phyloP scores from a whole-genome alignment of 306 rosid genomes.

The Fragaria nilgerrensis region DNA sequence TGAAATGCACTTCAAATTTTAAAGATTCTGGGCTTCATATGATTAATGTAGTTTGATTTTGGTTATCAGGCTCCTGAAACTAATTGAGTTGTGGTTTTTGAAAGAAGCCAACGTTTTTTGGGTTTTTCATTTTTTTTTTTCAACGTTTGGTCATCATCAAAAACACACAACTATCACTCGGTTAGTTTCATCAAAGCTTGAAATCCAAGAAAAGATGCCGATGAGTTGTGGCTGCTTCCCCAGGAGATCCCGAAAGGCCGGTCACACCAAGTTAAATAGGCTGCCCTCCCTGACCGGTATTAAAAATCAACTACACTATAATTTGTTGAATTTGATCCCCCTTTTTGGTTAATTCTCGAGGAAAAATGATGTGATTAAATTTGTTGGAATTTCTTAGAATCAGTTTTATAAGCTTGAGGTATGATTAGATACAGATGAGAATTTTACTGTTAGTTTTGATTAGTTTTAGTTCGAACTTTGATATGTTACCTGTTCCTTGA shows the following conservation, averaged over 20 bases:
- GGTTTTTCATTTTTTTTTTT: neutral
- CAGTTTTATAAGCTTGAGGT: neutral
- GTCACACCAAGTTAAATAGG: constrained; percentile 20
- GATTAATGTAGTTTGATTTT: neutral
- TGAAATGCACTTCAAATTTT: neutral
- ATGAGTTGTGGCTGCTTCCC: constrained; percentile 45
- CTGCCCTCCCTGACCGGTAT: constrained; percentile 27
- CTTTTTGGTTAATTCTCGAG: neutral
- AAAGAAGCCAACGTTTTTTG: neutral
- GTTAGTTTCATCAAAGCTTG: neutral
- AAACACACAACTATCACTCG: neutral
- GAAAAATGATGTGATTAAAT: neutral
- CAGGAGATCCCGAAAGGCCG: constrained; percentile 10
- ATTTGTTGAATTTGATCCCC: constrained; percentile 10
- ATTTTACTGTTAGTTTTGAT: neutral
- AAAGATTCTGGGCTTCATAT: neutral
- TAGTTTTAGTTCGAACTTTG: neutral
- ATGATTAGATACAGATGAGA: neutral
- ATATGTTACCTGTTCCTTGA: neutral
- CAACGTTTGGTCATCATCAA: neutral
- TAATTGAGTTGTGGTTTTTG: constrained; percentile 13
- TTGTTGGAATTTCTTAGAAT: neutral
- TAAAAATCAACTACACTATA: neutral
- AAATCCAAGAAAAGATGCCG: constrained; percentile 16
- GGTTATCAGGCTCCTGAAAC: neutral